A percentile compares a stretch with the other conserved stretches of the same genome.
These are phyloP conservation scores for Verticillium dahliae DNA, from an alignment of 2,329 filamentous ascomycete species.

Conservation along the genomic window DNA sequence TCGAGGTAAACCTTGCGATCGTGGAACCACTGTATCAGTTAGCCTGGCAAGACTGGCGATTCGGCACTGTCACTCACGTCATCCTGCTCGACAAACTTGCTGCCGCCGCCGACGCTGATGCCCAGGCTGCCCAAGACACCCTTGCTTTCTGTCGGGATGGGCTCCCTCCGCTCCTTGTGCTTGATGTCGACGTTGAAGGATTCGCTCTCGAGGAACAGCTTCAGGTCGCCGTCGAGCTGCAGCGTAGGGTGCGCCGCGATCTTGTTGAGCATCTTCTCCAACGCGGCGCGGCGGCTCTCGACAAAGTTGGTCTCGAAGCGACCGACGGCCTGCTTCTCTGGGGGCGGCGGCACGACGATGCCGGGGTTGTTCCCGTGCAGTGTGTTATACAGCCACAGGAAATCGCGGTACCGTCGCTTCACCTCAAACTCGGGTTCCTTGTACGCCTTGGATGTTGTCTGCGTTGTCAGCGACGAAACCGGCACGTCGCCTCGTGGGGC, in stretches of 20 bases:
- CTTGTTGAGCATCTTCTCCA: conserved; percentile 98
- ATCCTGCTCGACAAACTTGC: conserved; percentile 96
- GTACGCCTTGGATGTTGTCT: conserved; percentile 96
- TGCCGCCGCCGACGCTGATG: conserved; percentile 66
- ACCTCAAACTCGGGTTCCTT: conserved; percentile 88
- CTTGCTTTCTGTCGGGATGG: conserved; percentile 81
- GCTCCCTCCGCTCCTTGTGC: conserved; percentile 90
- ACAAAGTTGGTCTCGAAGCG: conserved; percentile 97
- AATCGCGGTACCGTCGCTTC: conserved; percentile 89
- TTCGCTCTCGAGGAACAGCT: conserved; percentile 95
- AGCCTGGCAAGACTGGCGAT: neutral
- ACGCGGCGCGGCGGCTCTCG: conserved; percentile 79
- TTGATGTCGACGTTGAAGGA: conserved; percentile 95
- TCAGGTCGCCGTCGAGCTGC: conserved; percentile 88
- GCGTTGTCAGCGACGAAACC: neutral
- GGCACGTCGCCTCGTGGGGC: conserved; percentile 1
- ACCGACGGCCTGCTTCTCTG: conserved; percentile 95
- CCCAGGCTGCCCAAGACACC: conserved; percentile 85
- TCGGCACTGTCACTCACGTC: conserved; percentile 54
- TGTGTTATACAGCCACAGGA: conserved; percentile 94
- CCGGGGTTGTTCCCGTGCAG: conserved; percentile 92
- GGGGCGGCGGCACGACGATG: conserved; percentile 88
- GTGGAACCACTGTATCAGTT: conserved; percentile 75
- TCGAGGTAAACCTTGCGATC: conserved; percentile 93
- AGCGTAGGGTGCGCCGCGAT: conserved; percentile 81